phyloP scores from a whole-genome alignment of 352 stramenopile genomes.

The Phytophthora pini region DNA sequence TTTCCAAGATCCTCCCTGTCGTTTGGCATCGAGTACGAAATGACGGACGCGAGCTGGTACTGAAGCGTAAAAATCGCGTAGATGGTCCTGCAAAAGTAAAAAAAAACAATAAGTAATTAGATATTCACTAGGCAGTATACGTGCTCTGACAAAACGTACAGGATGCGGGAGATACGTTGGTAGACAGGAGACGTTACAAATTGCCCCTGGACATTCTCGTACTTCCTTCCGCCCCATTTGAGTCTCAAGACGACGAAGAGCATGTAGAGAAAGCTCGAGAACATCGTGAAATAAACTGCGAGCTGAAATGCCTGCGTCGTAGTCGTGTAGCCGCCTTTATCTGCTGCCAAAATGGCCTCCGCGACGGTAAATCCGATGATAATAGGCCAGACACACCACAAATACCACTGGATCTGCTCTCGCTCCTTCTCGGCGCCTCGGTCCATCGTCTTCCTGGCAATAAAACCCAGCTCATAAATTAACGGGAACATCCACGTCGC shows the following conservation, averaged over 20 bases:
- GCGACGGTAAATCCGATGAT: slow-evolving; percentile 33
- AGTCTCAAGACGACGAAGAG: slow-evolving; percentile 40
- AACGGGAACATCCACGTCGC: slow-evolving; percentile 49
- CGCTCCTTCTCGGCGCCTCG: slow-evolving; percentile 43
- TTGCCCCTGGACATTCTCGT: slow-evolving; percentile 60
- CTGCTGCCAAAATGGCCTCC: slow-evolving; percentile 32
- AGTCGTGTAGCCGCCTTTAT: slow-evolving; percentile 46
- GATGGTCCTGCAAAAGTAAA: slow-evolving; percentile 29
- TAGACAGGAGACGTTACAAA: slow-evolving; percentile 68
- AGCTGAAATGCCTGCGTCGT: slow-evolving; percentile 46
- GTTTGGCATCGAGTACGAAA: slow-evolving; percentile 41
- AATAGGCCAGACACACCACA: slow-evolving; percentile 30
- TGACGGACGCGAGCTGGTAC: slow-evolving; percentile 52
- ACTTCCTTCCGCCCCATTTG: slow-evolving; percentile 57
- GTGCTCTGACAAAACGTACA: slow-evolving; percentile 26
- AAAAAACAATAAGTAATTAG: not conserved
- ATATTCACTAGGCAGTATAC: not conserved
- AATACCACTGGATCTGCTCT: slow-evolving; percentile 38
- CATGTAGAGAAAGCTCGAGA: slow-evolving; percentile 53
- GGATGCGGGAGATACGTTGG: slow-evolving; percentile 59
- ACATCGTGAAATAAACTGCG: slow-evolving; percentile 49
- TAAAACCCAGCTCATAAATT: slow-evolving; percentile 44
- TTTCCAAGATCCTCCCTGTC: slow-evolving; percentile 26
- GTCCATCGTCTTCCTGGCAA: slow-evolving; percentile 53
- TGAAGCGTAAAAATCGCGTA: slow-evolving; percentile 64